Evolutionary conservation across 768 basidiomycete species (phyloP), one percentile per base, ranked within the genome.

Genomic region (Coprinopsis sp.): DNA sequence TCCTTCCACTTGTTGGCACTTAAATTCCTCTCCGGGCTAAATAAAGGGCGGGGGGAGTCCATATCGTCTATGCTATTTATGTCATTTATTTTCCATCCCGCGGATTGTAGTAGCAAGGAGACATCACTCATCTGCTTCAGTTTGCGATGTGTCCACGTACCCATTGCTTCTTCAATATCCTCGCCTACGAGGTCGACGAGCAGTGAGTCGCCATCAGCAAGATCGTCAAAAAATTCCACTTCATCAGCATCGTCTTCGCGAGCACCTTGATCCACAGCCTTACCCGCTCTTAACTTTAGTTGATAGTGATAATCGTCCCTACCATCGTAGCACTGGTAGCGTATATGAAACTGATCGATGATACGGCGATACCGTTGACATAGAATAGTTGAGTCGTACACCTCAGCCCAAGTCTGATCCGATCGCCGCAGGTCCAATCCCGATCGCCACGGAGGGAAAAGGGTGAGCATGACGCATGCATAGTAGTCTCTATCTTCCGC

Each of bases 401-500:
- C 51, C 10, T 58, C 42, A 50, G 54, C 33, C 57, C 58, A 60
- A 33, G 48, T 47, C 21, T 54, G 21, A 33, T 30, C 18, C 4
- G 6, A 19, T 2, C 19, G 8, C 23, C 59, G 56, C 24, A 64
- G 43, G 30, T 62, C 58, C 2, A 22, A 5, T 2, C 33, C 44
- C 29, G 28, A 41, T 16, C 38, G 13, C 47, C 47, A 49, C 4
- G 47, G 47, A 3, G 3, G n/a, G 37, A 47, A 47, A 33, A 47
- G 30, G 4, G 37, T 27, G 3, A 39, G 24, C 37, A 47, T 45
- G 16, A 33, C 18, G 14, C 44, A 45, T 37, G 59, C 62, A 44
- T 68, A 68, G 23, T 58, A 57, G 33, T 65, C 64, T 14, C 58
- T 21, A 51, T 64, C 58, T 21, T 60, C 64, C 37, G 44, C 39